phyloP scores from a whole-genome alignment of 139 green algal species.

The Micractinium sp. region DNA sequence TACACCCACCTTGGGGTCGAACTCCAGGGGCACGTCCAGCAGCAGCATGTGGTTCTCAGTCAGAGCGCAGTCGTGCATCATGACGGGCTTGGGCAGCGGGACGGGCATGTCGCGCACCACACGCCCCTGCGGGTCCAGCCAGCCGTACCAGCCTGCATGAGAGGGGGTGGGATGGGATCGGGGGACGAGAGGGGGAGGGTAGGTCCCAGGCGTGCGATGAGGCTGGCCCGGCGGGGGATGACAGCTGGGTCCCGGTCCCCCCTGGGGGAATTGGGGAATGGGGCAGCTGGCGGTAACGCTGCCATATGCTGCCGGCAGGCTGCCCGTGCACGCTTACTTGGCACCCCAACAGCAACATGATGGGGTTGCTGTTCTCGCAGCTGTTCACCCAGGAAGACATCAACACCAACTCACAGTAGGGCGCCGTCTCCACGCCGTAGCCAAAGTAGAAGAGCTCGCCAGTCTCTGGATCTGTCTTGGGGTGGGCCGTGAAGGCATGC shows the following conservation, averaged over 20 bases:
- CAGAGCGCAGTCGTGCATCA: conserved; percentile 89
- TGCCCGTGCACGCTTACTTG: neutral
- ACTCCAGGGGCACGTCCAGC: conserved; percentile 76
- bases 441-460: conserved; percentile 57
- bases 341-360: neutral
- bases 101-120: conserved; percentile 38
- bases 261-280: no score
- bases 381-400: neutral
- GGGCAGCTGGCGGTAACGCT: no score
- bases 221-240: no score
- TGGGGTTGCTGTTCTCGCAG: neutral
- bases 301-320: no score
- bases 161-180: neutral
- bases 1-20: conserved; percentile 55
- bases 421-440: conserved; percentile 53
- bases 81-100: conserved; percentile 38
- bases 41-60: conserved; percentile 76
- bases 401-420: conserved; percentile 34
- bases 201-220: neutral
- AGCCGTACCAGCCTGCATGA: conserved; percentile 30
- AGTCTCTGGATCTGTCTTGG: conserved; percentile 76
- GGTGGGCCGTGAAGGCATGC: conserved; percentile 83
- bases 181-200: neutral
- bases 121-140: conserved; percentile 43
- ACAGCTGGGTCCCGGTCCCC: no score